Conservation (phyloP, 139 green algal genomes). For the Volvox africanus region DNA sequence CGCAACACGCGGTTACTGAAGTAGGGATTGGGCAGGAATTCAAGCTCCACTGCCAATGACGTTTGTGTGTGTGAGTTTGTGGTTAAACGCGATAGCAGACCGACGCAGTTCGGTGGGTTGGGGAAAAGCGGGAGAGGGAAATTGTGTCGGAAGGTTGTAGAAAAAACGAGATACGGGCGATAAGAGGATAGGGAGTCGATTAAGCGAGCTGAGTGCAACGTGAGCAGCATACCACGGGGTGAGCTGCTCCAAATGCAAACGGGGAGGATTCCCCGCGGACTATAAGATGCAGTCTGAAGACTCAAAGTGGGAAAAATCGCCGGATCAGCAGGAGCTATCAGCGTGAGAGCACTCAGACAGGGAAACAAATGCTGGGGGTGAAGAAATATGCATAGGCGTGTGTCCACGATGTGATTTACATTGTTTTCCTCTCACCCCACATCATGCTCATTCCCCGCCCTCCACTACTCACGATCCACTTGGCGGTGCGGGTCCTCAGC, state of each 20-base stretch:
- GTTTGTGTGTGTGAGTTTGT: neutral
- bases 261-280: too few relatives aligned
- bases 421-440: neutral
- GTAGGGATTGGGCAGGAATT: conserved; percentile 48
- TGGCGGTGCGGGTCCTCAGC: conserved; percentile 1
- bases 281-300: too few relatives aligned
- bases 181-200: neutral
- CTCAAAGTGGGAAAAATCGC: too few relatives aligned
- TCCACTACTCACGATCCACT: neutral
- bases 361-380: too few relatives aligned
- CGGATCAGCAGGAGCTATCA: too few relatives aligned
- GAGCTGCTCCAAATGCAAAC: too few relatives aligned
- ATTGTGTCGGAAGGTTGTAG: neutral
- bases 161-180: neutral
- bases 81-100: too few relatives aligned
- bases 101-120: neutral
- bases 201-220: neutral
- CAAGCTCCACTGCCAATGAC: conserved; percentile 34
- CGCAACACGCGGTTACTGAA: conserved; percentile 11
- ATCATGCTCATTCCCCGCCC: neutral
- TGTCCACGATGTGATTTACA: neutral
- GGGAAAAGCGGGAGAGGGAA: neutral
- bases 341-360: too few relatives aligned
- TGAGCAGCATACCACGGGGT: neutral
- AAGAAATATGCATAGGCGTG: neutral